Conservation (phyloP, 139 green algal species). For the Chlamydomonas incerta region DNA sequence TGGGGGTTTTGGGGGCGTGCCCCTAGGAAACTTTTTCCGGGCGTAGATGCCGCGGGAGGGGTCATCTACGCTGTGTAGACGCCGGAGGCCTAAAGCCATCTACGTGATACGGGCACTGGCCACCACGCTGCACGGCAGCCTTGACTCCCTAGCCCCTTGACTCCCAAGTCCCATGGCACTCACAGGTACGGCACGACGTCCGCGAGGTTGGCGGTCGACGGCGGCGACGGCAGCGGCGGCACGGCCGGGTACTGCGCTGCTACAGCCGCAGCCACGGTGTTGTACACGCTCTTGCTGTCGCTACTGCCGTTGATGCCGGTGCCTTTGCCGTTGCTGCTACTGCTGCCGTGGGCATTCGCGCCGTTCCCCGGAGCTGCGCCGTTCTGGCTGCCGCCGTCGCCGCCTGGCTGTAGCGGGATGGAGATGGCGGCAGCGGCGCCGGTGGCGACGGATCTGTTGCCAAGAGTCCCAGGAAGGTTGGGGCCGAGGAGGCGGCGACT, state of each 20-base stretch:
- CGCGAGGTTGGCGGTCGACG: constrained; percentile 29
- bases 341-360: not conserved
- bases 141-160: too few species aligned
- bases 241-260: constrained; percentile 19
- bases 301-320: not conserved
- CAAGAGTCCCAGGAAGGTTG: not conserved
- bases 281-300: not conserved
- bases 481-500: not conserved
- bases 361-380: not conserved
- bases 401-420: not conserved
- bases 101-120: too few species aligned
- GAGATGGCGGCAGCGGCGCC: not conserved
- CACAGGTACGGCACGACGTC: constrained; percentile 83
- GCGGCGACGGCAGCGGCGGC: constrained; percentile 56
- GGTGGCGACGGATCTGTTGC: too few species aligned
- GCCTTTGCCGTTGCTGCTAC: not conserved
- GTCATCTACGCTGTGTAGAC: too few species aligned
- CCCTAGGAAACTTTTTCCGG: too few species aligned
- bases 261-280: not conserved
- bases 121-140: too few species aligned
- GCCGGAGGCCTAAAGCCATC: too few species aligned
- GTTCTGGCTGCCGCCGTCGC: not conserved
- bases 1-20: too few species aligned
- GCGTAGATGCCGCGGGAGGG: too few species aligned
- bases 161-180: too few species aligned